phyloP scores from a whole-genome alignment of 1,284 basidiomycete species.

The Polyporus tsugae region DNA sequence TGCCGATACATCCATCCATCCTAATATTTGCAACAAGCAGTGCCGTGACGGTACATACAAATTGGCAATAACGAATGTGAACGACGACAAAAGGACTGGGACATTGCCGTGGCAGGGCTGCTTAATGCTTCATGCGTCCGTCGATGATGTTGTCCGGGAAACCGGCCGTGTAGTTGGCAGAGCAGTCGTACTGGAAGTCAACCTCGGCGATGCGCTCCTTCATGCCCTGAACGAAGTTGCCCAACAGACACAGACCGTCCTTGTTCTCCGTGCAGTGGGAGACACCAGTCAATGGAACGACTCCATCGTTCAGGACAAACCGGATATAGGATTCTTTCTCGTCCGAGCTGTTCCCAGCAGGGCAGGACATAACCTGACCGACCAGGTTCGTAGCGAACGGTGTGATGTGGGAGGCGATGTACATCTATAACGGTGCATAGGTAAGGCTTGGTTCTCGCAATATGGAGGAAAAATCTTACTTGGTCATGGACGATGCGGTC shows the following conservation, averaged over 20 bases:
- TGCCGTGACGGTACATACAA: not conserved
- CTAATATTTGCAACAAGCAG: not conserved
- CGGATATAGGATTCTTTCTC: constrained; percentile 55
- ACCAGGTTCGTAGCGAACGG: constrained; percentile 68
- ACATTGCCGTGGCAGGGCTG: not conserved
- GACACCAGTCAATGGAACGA: constrained; percentile 60
- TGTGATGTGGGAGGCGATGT: constrained; percentile 52
- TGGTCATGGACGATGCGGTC: constrained; percentile 65
- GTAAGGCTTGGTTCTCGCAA: not conserved
- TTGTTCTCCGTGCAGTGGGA: constrained; percentile 35
- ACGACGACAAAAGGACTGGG: not conserved
- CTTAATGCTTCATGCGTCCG: constrained; percentile 31
- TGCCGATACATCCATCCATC: not conserved
- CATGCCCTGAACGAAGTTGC: constrained; percentile 37
- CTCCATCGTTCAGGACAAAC: constrained; percentile 64
- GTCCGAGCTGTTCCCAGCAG: constrained; percentile 31
- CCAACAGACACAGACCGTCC: constrained; percentile 36
- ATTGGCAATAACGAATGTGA: not conserved
- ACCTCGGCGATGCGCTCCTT: constrained; percentile 37
- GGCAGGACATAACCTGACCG: constrained; percentile 67
- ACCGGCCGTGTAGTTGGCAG: constrained; percentile 35
- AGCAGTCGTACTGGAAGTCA: constrained; percentile 37
- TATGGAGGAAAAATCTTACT: constrained; percentile 37
- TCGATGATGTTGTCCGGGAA: constrained; percentile 33
- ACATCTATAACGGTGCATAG: constrained; percentile 45